Base-by-base conservation (phyloP, 768 basidiomycete species). In the Pisolithus marmoratus region DNA sequence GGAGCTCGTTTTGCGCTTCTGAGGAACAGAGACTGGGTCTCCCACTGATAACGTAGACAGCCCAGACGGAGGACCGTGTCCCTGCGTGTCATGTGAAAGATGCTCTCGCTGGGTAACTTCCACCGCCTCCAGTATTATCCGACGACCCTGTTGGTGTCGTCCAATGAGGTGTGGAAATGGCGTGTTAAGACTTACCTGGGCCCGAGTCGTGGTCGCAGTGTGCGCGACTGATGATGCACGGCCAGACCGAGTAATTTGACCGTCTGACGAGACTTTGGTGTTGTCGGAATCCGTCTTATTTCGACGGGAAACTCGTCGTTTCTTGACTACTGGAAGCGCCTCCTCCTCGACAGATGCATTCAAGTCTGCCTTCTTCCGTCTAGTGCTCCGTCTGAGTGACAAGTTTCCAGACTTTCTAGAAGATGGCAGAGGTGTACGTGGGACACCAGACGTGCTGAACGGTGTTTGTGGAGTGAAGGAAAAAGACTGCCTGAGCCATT, bases 81-180 rank as follows among this genome's bases (percentile, higher is more conserved):
- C 34, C 34, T 34, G 34, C 12, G 12, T 12, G 12, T 15, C 14
- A 14, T 27, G n/a, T 34, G 6, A 23, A 14, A 12, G 12, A 26
- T 14, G 20, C 6, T 29, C 41, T 20, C 43, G 46, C 38, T 17
- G 36, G 17, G 57, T 34, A 31, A 63, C 61, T 31, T 61, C 66
- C 17, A 57, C 57, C 0, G 55, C 61, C 1, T 63, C 61, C 38
- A 60, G 36, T 4, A 55, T 44, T 12, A 47, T n/a, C 5, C 63
- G 58, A 34, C 44, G 53, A 53, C 41, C 22, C 41, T 20, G 41
- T 42, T 12, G 14, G 5, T 42, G 12, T 12, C 41, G 20, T 42
- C 3, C 23, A 22, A 42, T 14, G 23, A 5, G 20, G 15, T 24
- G 41, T 20, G 20, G 2, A 14, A 24, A 42, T 6, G 41, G 9